These are phyloP conservation scores for Elsinoe arachidis DNA, from an alignment of 2,329 filamentous ascomycete genomes.

Conservation along the genomic window DNA sequence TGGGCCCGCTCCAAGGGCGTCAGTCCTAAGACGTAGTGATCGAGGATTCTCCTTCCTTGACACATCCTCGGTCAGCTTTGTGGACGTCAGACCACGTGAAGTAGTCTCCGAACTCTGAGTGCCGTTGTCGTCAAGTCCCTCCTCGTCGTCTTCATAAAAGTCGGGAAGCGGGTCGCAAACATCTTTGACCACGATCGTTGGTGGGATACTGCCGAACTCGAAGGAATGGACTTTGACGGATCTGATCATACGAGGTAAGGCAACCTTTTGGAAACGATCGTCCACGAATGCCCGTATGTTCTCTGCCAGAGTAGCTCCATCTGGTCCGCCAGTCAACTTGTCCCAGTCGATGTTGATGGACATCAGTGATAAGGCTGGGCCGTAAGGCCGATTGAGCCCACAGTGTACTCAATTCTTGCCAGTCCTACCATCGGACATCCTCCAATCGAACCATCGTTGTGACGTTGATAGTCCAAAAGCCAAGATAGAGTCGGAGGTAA, in stretches of 20 bases:
- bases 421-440: background rate
- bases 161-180: conserved; percentile 92
- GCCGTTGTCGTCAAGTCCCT: conserved; percentile 47
- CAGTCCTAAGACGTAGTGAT: background rate
- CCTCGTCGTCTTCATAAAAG: conserved; percentile 81
- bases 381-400: no score
- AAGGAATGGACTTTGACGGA: conserved; percentile 92
- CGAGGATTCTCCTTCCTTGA: background rate
- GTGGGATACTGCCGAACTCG: conserved; percentile 75
- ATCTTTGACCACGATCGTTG: conserved; percentile 86
- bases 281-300: conserved; percentile 89
- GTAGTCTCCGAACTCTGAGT: conserved; percentile 26
- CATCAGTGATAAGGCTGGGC: conserved; percentile 47
- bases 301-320: conserved; percentile 76
- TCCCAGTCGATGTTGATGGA: conserved; percentile 98
- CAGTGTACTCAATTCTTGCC: background rate
- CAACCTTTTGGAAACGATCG: conserved; percentile 86
- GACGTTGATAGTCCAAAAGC: no score
- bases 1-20: background rate
- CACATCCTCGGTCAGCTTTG: background rate
- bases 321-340: conserved; percentile 77
- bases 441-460: no score
- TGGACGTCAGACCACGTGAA: background rate
- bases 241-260: conserved; percentile 90
- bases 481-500: no score